These are phyloP conservation scores for Rhizopogon vinicolor DNA, from an alignment of 768 basidiomycete genomes.

Conservation along the genomic window DNA sequence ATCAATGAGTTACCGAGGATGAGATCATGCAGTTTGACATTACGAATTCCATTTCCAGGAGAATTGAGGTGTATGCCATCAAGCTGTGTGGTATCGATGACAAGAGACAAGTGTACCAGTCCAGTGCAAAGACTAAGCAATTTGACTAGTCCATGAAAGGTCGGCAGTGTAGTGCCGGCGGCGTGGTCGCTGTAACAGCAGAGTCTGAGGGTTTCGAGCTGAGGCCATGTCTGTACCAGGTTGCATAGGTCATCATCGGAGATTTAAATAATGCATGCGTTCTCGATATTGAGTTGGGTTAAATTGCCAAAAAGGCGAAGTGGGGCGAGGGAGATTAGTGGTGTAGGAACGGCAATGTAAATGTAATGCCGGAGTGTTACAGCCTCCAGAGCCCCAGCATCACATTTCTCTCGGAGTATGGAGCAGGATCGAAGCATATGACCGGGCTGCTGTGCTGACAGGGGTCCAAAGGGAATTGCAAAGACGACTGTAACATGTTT, in stretches of 20 bases:
- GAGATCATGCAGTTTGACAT: background rate
- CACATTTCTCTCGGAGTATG: background rate
- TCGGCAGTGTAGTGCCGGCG: conserved; percentile 11
- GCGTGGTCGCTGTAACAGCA: conserved; percentile 13
- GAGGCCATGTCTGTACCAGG: conserved; percentile 16
- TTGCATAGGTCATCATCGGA: conserved; percentile 12
- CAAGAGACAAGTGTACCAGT: conserved; percentile 15
- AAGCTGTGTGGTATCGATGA: conserved; percentile 12
- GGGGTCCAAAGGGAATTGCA: background rate
- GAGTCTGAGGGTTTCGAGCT: conserved; percentile 15
- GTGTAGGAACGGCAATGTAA: no score
- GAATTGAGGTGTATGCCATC: background rate
- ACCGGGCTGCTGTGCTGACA: no score
- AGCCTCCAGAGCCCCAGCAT: background rate
- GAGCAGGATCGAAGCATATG: no score
- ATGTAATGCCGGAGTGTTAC: background rate
- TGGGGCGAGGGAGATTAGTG: background rate
- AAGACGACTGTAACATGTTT: background rate
- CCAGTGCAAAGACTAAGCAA: conserved; percentile 9
- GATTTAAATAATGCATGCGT: conserved; percentile 8
- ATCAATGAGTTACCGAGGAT: conserved; percentile 20
- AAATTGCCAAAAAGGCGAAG: background rate
- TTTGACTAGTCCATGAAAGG: conserved; percentile 10
- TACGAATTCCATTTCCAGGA: background rate
- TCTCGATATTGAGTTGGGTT: conserved; percentile 7